A percentile compares a stretch with the other conserved stretches of the same genome.
These are phyloP conservation scores for Fusarium chaquense DNA, from an alignment of 2,329 filamentous ascomycete species.

Conservation along the genomic window DNA sequence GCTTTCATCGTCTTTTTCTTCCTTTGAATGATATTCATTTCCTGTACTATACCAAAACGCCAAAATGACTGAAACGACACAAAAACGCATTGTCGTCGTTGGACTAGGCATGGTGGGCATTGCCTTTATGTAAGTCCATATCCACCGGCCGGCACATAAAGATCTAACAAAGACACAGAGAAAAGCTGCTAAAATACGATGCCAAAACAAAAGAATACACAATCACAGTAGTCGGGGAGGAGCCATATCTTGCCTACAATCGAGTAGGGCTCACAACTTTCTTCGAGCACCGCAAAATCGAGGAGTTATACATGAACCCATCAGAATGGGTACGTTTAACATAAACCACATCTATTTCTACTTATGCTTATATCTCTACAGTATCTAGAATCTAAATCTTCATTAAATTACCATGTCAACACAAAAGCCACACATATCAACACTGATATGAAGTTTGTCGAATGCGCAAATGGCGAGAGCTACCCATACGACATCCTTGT, in stretches of 20 bases:
- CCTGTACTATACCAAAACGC: background rate
- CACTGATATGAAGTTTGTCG: conserved; percentile 72
- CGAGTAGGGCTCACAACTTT: conserved; percentile 89
- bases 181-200: conserved; percentile 90
- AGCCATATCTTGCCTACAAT: conserved; percentile 90
- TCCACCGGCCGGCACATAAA: background rate
- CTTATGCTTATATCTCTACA: conserved; percentile 48
- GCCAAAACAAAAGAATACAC: conserved; percentile 80
- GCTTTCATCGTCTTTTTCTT: background rate
- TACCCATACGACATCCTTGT: conserved; percentile 85
- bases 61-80: conserved; percentile 40
- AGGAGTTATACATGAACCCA: conserved; percentile 89
- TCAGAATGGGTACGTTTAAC: conserved; percentile 75
- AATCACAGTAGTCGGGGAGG: conserved; percentile 87
- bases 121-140: conserved; percentile 80
- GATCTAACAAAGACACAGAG: conserved; percentile 62
- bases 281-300: conserved; percentile 86
- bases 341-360: background rate
- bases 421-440: conserved; percentile 76
- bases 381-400: conserved; percentile 76
- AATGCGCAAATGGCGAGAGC: conserved; percentile 75
- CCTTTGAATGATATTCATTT: background rate
- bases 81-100: conserved; percentile 81
- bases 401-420: conserved; percentile 80
- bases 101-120: conserved; percentile 94